Evolutionary conservation across 441 rosid species (phyloP).

Genomic region (Pelargonium fulgidum): DNA sequence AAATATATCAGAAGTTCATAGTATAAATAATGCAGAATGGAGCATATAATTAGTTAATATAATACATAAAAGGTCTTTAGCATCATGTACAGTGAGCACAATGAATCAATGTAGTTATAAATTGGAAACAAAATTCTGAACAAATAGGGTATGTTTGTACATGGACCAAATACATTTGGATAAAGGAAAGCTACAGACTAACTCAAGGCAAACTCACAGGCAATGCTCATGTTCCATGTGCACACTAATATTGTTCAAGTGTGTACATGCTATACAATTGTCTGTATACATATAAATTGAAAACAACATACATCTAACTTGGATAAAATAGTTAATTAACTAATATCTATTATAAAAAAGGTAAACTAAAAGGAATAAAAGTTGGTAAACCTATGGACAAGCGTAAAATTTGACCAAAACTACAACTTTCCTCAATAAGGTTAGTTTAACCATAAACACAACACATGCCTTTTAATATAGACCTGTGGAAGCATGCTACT

Average conservation of each 20-base stretch:
- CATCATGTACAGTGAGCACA: constrained; percentile 1
- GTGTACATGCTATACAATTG: background rate
- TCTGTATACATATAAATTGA: background rate
- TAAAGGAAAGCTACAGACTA: background rate
- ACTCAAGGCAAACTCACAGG: background rate
- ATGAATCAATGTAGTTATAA: background rate
- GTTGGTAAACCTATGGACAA: background rate
- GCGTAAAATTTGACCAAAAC: background rate
- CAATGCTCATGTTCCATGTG: background rate
- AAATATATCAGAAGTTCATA: background rate
- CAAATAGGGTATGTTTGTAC: background rate
- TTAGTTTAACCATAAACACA: background rate
- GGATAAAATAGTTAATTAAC: background rate
- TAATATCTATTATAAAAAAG: background rate
- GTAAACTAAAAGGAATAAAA: background rate
- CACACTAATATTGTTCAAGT: background rate
- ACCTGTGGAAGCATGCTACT: too few species aligned
- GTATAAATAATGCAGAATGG: background rate
- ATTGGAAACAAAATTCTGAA: background rate
- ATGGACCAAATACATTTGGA: background rate
- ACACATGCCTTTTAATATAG: too few species aligned
- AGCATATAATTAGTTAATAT: background rate
- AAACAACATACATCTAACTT: background rate
- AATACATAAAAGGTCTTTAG: background rate
- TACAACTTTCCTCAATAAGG: background rate